These are phyloP conservation scores for Quercus glauca DNA, from an alignment of 306 rosid genomes.

Conservation along the genomic window DNA sequence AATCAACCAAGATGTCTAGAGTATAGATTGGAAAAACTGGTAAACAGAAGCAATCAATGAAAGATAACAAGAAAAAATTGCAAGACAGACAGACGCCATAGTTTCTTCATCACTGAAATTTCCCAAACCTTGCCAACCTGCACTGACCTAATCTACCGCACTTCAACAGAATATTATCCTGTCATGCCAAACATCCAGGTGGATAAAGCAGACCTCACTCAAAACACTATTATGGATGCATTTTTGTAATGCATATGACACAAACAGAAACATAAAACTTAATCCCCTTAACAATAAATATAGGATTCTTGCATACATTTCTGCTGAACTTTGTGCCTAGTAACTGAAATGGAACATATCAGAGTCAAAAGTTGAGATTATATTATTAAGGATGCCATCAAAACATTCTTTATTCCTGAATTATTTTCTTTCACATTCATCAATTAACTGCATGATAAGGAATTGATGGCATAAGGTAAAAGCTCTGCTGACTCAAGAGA, in stretches of 20 bases:
- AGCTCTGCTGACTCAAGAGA: background rate
- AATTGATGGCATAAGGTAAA: background rate
- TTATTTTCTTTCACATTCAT: too few species aligned
- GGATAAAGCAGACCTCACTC: background rate
- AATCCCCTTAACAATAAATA: background rate
- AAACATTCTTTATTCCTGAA: background rate
- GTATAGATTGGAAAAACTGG: constrained; percentile 5
- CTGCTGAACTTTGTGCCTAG: background rate
- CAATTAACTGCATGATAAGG: background rate
- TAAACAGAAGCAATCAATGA: constrained; percentile 18
- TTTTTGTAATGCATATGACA: background rate
- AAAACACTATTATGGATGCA: background rate
- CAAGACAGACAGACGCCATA: background rate
- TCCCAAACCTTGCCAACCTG: background rate
- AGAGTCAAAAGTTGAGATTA: background rate
- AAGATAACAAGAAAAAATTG: constrained; percentile 8
- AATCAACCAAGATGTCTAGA: too few species aligned
- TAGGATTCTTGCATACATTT: background rate
- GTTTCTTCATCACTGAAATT: too few species aligned
- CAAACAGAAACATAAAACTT: background rate
- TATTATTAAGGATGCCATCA: background rate
- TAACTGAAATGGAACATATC: background rate
- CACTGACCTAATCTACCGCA: background rate
- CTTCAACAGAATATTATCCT: background rate
- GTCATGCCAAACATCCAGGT: background rate